These are phyloP conservation scores for Neospora caninum DNA, from an alignment of 169 alveolate species.

Conservation along the genomic window DNA sequence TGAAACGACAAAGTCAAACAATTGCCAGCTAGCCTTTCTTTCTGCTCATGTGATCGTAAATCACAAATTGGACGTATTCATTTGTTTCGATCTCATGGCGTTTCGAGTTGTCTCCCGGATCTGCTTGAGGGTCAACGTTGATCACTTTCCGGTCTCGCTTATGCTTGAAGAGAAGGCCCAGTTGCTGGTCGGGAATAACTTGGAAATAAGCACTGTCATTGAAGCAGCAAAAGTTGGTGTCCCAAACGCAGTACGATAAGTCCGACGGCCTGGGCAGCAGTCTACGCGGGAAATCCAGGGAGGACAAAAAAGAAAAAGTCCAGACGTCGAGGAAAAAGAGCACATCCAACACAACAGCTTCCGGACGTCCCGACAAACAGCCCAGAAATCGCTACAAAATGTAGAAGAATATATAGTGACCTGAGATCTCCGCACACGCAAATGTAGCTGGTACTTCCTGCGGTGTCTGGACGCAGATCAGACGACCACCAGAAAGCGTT, in stretches of 20 bases:
- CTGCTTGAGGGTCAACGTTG: constrained; percentile 87
- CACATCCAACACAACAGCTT: not conserved
- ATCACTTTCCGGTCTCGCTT: constrained; percentile 91
- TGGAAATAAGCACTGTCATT: constrained; percentile 91
- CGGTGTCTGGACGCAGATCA: too few relatives aligned
- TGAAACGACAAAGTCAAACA: not conserved
- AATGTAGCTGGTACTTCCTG: too few relatives aligned
- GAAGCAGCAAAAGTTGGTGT: constrained; percentile 81
- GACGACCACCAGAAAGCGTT: too few relatives aligned
- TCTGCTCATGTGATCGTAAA: constrained; percentile 86
- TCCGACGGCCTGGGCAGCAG: constrained; percentile 86
- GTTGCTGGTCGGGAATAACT: constrained; percentile 89
- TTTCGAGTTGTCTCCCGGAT: constrained; percentile 88
- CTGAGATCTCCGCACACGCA: too few relatives aligned
- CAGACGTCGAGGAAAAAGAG: not conserved
- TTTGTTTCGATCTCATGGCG: constrained; percentile 82
- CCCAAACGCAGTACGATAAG: constrained; percentile 91
- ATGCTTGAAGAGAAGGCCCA: constrained; percentile 90
- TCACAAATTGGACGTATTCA: constrained; percentile 81
- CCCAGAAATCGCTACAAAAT: too few relatives aligned
- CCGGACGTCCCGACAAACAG: too few relatives aligned
- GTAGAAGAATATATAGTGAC: too few relatives aligned
- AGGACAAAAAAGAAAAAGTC: not conserved
- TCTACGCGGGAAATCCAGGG: not conserved
- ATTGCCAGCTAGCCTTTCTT: constrained; percentile 70